phyloP scores from a whole-genome alignment of 2,329 filamentous ascomycete genomes.

The Aspergillus niger region DNA sequence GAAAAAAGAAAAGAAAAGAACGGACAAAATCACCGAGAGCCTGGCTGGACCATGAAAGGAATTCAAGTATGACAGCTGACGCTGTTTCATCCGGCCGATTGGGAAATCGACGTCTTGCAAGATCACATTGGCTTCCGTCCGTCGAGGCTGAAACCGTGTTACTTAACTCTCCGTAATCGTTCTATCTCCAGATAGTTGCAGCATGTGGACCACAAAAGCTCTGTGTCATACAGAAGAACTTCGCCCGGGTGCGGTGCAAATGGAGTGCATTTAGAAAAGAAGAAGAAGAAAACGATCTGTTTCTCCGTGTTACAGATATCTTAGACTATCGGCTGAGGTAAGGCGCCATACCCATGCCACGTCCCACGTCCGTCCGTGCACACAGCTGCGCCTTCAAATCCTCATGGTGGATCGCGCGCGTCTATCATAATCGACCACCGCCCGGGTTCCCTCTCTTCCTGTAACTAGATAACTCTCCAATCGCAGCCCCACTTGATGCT shows the following conservation, averaged over 20 bases:
- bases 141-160: conserved; percentile 11
- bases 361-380: not conserved
- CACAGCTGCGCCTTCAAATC: not conserved
- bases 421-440: not conserved
- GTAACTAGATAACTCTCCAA: not conserved
- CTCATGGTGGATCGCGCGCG: not conserved
- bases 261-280: not conserved
- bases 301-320: not conserved
- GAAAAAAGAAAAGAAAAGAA: not conserved
- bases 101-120: conserved; percentile 8
- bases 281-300: not conserved
- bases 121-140: not conserved
- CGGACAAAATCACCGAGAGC: not conserved
- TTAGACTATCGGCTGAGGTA: not conserved
- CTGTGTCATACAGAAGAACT: not conserved
- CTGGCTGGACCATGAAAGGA: not conserved
- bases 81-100: conserved; percentile 19
- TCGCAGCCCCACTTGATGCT: not conserved
- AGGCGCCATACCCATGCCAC: not conserved
- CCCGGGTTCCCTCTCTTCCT: not conserved
- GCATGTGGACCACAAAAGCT: not conserved
- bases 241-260: not conserved
- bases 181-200: not conserved
- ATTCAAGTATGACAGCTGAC: not conserved
- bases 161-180: not conserved